Conservation (phyloP, 176 grass and related monocot genomes). For the Raddia distichophylla region DNA sequence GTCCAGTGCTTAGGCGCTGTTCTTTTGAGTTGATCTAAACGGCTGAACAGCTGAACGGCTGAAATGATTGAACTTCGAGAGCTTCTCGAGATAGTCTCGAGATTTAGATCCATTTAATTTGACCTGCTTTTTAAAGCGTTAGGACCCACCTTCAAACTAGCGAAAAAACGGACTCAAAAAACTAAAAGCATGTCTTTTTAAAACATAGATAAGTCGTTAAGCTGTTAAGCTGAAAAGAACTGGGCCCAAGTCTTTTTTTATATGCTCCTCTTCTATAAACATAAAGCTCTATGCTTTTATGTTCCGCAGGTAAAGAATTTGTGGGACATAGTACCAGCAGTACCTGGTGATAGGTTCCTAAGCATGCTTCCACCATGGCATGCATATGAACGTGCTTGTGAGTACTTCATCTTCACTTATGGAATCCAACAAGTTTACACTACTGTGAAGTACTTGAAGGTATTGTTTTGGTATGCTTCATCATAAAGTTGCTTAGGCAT, state of each 20-base stretch:
- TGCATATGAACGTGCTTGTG: constrained; percentile 81
- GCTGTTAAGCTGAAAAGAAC: too few relatives aligned
- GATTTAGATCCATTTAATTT: too few relatives aligned
- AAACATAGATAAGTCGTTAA: too few relatives aligned
- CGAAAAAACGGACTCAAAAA: too few relatives aligned
- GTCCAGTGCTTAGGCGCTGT: background rate
- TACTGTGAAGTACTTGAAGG: constrained; percentile 82
- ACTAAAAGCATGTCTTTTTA: too few relatives aligned
- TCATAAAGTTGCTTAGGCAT: constrained; percentile 49
- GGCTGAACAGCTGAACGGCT: too few relatives aligned
- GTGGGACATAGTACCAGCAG: constrained; percentile 84
- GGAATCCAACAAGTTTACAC: constrained; percentile 97
- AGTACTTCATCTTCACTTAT: constrained; percentile 90
- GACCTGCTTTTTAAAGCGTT: too few relatives aligned
- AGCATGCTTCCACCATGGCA: constrained; percentile 99
- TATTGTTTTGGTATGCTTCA: constrained; percentile 27
- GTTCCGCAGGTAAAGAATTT: constrained; percentile 79
- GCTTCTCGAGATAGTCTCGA: too few relatives aligned
- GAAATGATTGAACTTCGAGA: too few relatives aligned
- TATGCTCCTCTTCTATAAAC: constrained; percentile 8
- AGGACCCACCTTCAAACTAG: too few relatives aligned
- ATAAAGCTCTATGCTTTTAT: constrained; percentile 20
- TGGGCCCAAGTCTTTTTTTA: constrained; percentile 17
- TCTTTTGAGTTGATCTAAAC: too few relatives aligned
- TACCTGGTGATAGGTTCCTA: constrained; percentile 82